Evolutionary conservation across 768 basidiomycete genomes (phyloP).

Genomic region (Tulasnella sp.): DNA sequence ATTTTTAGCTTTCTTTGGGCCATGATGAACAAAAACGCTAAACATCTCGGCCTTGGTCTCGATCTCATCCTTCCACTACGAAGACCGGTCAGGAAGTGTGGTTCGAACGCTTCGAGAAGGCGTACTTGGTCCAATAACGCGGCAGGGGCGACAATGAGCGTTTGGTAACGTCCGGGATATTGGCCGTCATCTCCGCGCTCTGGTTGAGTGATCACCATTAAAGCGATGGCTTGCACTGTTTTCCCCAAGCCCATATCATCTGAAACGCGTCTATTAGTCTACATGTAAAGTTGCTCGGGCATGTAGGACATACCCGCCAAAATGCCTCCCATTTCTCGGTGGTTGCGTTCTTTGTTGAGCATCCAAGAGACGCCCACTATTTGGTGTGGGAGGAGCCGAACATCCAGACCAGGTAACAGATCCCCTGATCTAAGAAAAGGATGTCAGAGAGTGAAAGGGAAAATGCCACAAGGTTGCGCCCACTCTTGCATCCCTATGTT

Average conservation of each 20-base stretch:
- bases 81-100: background rate
- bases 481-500: constrained; percentile 16
- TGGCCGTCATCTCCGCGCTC: constrained; percentile 39
- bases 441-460: background rate
- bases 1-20: constrained; percentile 61
- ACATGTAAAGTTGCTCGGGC: background rate
- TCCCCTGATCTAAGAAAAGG: constrained; percentile 46
- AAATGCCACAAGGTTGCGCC: background rate
- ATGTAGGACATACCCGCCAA: constrained; percentile 46
- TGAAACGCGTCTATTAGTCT: background rate
- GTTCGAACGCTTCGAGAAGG: background rate
- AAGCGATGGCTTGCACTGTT: constrained; percentile 77
- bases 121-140: constrained; percentile 66
- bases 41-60: constrained; percentile 64
- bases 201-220: constrained; percentile 66
- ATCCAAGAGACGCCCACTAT: constrained; percentile 78
- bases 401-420: constrained; percentile 63
- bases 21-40: constrained; percentile 66
- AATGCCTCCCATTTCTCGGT: constrained; percentile 56
- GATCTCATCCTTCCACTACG: constrained; percentile 67
- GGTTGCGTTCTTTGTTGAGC: constrained; percentile 56
- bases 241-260: constrained; percentile 66
- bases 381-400: constrained; percentile 69
- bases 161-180: constrained; percentile 46
- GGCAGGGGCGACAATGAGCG: constrained; percentile 71